These are phyloP conservation scores for Podila verticillata DNA, from an alignment of 192 early-diverging fungal species.

Conservation along the genomic window DNA sequence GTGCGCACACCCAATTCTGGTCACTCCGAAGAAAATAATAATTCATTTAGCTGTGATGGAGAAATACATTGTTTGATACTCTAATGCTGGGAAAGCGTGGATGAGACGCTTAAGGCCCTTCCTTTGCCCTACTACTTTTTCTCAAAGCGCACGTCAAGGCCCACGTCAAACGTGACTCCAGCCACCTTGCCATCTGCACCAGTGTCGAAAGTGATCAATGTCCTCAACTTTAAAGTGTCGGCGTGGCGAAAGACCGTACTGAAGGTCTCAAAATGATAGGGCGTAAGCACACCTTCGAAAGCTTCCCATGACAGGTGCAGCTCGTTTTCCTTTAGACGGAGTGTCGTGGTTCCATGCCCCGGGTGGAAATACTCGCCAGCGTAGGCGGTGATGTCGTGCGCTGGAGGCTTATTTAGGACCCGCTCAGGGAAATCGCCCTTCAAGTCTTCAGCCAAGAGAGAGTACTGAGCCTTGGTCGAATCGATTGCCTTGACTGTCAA, in stretches of 20 bases:
- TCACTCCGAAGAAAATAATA: no score
- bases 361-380: not conserved
- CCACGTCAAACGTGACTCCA: no score
- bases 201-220: no score
- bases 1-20: no score
- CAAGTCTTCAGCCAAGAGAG: no score
- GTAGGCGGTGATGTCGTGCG: not conserved
- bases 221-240: not conserved
- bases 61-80: no score
- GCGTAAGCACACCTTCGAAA: not conserved
- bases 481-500: not conserved
- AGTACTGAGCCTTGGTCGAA: not conserved
- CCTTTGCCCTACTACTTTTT: no score
- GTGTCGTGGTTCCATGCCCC: not conserved
- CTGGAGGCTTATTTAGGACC: not conserved
- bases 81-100: no score
- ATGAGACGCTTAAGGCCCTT: no score
- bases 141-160: no score
- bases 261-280: conserved; percentile 16
- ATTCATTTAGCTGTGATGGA: no score
- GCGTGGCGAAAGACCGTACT: not conserved
- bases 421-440: not conserved
- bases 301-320: not conserved
- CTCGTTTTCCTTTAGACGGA: not conserved
- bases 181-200: no score